Percentiles rank a stretch among this genome's conserved stretches.
phyloP scores from a whole-genome alignment of 1,139 yeast genomes.

The Kurtzmaniella quercitrusa region DNA sequence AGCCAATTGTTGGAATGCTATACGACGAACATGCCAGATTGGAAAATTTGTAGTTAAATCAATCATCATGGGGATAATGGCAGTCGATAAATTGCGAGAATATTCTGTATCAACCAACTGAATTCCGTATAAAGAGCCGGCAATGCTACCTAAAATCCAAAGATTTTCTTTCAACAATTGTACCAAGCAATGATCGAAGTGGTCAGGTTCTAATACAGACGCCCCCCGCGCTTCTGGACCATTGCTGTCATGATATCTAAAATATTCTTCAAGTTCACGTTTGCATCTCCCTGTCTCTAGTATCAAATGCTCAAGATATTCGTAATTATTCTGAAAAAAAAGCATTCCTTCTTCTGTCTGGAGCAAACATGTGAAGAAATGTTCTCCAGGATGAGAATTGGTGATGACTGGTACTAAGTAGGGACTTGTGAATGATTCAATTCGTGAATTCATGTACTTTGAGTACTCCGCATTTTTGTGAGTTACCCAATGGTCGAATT shows the following conservation, averaged over 20 bases:
- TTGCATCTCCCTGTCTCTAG: slow-evolving; percentile 16
- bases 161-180: slow-evolving; percentile 62
- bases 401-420: slow-evolving; percentile 10
- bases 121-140: slow-evolving; percentile 65
- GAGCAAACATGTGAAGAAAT: slow-evolving; percentile 77
- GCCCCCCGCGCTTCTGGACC: slow-evolving; percentile 1
- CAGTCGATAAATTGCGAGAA: slow-evolving; percentile 43
- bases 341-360: slow-evolving; percentile 76
- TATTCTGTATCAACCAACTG: slow-evolving; percentile 58
- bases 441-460: slow-evolving; percentile 19
- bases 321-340: slow-evolving; percentile 25
- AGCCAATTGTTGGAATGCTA: slow-evolving; percentile 78
- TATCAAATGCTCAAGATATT: slow-evolving; percentile 25
- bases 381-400: slow-evolving; percentile 24
- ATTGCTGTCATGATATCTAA: background rate
- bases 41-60: slow-evolving; percentile 39
- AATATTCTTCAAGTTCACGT: slow-evolving; percentile 2
- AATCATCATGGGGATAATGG: slow-evolving; percentile 50
- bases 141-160: slow-evolving; percentile 88
- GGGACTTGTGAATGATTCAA: slow-evolving; percentile 26
- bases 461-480: slow-evolving; percentile 19
- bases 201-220: background rate
- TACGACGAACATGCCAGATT: slow-evolving; percentile 65
- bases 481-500: slow-evolving; percentile 28
- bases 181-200: slow-evolving; percentile 5